A percentile compares a stretch with the other conserved stretches of the same genome.
These are phyloP conservation scores for Acanthamoeba lenticulata DNA, from an alignment of 208 protist genomes.

Conservation along the genomic window DNA sequence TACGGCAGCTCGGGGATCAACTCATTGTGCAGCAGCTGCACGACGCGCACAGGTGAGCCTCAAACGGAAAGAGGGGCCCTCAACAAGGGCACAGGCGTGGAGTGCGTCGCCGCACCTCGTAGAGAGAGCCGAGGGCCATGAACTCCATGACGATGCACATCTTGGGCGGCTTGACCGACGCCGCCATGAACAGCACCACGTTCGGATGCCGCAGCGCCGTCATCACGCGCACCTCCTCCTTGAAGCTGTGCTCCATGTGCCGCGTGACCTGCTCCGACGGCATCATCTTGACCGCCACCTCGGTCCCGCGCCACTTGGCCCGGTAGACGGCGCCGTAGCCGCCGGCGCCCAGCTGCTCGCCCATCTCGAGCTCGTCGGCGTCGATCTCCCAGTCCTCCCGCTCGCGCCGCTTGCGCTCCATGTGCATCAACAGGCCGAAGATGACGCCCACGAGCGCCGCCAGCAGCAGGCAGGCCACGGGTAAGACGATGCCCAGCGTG, in stretches of 20 bases:
- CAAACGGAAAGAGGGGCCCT: no score
- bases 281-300: slow-evolving; percentile 78
- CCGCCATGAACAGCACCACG: slow-evolving; percentile 58
- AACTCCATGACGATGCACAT: slow-evolving; percentile 60
- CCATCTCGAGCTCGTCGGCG: slow-evolving; percentile 78
- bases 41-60: not conserved
- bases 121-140: slow-evolving; percentile 28
- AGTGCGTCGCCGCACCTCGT: not conserved
- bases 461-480: not conserved
- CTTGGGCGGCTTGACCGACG: not conserved
- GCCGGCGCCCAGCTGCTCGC: slow-evolving; percentile 76
- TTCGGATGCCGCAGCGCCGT: slow-evolving; percentile 17
- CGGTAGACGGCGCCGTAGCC: slow-evolving; percentile 78
- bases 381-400: slow-evolving; percentile 74
- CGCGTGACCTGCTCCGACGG: not conserved
- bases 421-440: not conserved
- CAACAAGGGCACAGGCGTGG: not conserved
- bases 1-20: not conserved
- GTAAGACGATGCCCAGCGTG: not conserved
- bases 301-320: slow-evolving; percentile 73
- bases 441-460: not conserved
- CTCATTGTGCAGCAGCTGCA: slow-evolving; percentile 34
- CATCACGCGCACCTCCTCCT: slow-evolving; percentile 49
- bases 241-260: slow-evolving; percentile 23
- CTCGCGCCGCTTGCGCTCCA: slow-evolving; percentile 18